Percentiles rank a stretch among this genome's conserved stretches.
Evolutionary conservation across 192 early-diverging fungal genomes (phyloP).

Genomic region (Haplosporangium gracile): DNA sequence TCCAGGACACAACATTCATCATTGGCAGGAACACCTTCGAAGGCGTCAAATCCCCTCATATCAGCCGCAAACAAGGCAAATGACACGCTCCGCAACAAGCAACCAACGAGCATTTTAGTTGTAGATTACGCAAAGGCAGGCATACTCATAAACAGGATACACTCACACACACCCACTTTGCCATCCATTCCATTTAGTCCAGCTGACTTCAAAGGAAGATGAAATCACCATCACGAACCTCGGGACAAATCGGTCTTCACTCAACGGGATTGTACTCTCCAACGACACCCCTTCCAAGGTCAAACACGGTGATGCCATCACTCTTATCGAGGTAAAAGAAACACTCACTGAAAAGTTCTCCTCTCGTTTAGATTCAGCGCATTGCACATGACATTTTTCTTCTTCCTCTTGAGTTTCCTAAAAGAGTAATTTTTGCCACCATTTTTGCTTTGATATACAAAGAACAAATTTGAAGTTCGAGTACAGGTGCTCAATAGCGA

Average conservation of each 20-base stretch:
- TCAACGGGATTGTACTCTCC: slow-evolving; percentile 18
- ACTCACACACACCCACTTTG: background rate
- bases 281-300: slow-evolving; percentile 16
- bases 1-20: background rate
- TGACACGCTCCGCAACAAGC: background rate
- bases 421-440: background rate
- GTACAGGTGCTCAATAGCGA: background rate
- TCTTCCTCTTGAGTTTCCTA: background rate
- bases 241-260: slow-evolving; percentile 39
- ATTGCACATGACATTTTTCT: background rate
- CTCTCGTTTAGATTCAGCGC: too few relatives aligned
- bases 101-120: too few relatives aligned
- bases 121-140: too few relatives aligned
- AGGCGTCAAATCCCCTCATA: slow-evolving; percentile 17
- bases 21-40: slow-evolving; percentile 28
- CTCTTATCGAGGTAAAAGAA: slow-evolving; percentile 39
- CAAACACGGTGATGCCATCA: slow-evolving; percentile 11
- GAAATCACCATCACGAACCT: slow-evolving; percentile 22
- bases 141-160: background rate
- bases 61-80: slow-evolving; percentile 42
- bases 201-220: slow-evolving; percentile 2
- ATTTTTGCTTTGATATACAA: background rate
- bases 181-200: slow-evolving; percentile 4
- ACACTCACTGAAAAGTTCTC: background rate
- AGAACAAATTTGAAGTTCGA: background rate